Base-by-base conservation (phyloP, 1,284 basidiomycete genomes). In the Neonothopanus nambi region DNA sequence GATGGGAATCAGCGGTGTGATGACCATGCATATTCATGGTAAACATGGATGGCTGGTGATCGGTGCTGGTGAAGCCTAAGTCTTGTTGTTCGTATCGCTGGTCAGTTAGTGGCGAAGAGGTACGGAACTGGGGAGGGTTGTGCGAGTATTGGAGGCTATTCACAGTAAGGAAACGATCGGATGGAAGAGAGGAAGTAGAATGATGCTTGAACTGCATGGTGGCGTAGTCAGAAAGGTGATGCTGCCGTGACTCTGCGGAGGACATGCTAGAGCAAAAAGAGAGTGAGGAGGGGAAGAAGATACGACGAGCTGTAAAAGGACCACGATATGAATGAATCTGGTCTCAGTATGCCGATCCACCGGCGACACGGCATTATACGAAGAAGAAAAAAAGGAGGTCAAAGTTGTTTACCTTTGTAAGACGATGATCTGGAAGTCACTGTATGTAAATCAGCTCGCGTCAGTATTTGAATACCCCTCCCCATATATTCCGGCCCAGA, bases 361-460 rank as follows among this genome's bases (percentile, higher is more conserved):
- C n/a, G n/a, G n/a, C n/a, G n/a, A n/a, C n/a, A n/a, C 30, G 30
- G 30, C 30, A 28, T n/a, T 20, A 18, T 7, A 21, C 24, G 21
- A 45, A 36, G 38, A 38, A 18, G 18, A 42, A 30, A 20, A n/a
- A 40, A 49, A 42, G 20, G 35, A 21, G 37, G 23, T 36, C 26
- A 41, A 24, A 39, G 23, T 33, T 20, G n/a, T 37, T 44, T 43
- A 24, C 28, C 23, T 42, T 48, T 37, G 35, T 39, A 40, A 38
- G 47, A 40, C 33, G 21, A n/a, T n/a, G n/a, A 52, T 52, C 52
- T 40, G 52, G 30, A 35, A 51, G 24, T 26, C 26, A 42, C 39
- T 40, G 41, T 51, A 51, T 51, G 49, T 51, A 51, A 51, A 51
- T 17, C 15, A 28, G 41, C 38, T 30, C 17, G 42, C 47, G n/a